Percentiles rank a stretch among this genome's conserved stretches.
Conservation (phyloP, 2,329 filamentous ascomycete species). For the Botrytis squamosa region DNA sequence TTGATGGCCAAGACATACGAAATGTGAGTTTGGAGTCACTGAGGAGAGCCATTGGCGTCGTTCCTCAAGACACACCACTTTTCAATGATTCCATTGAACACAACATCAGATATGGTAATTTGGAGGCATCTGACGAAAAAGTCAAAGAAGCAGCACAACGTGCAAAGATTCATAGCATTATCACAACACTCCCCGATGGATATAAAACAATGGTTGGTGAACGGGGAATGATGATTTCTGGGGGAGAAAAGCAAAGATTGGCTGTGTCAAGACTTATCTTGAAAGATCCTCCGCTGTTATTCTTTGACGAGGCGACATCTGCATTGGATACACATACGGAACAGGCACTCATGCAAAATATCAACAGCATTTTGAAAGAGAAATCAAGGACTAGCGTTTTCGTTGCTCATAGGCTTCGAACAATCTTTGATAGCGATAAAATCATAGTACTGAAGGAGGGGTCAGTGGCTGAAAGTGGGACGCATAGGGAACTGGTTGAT, state of each 20-base stretch:
- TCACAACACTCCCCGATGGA: slow-evolving; percentile 77
- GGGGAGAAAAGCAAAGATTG: slow-evolving; percentile 88
- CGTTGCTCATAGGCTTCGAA: slow-evolving; percentile 86
- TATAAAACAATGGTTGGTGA: slow-evolving; percentile 92
- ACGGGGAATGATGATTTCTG: slow-evolving; percentile 93
- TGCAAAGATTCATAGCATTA: slow-evolving; percentile 81
- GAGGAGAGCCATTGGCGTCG: slow-evolving; percentile 83
- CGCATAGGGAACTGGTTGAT: slow-evolving; percentile 80
- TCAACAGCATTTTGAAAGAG: slow-evolving; percentile 87
- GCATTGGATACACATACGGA: slow-evolving; percentile 93
- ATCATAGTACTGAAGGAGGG: slow-evolving; percentile 90
- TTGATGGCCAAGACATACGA: slow-evolving; percentile 91
- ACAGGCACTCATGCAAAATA: slow-evolving; percentile 84
- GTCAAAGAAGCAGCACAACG: slow-evolving; percentile 76
- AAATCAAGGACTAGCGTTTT: slow-evolving; percentile 91
- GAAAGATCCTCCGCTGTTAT: slow-evolving; percentile 85
- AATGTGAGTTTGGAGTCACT: slow-evolving; percentile 80
- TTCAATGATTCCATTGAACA: slow-evolving; percentile 97
- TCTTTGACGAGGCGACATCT: slow-evolving; percentile 94
- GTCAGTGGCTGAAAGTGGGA: slow-evolving; percentile 82
- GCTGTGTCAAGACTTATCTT: slow-evolving; percentile 80
- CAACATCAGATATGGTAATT: slow-evolving; percentile 89
- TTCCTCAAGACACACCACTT: slow-evolving; percentile 93
- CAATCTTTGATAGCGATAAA: slow-evolving; percentile 88
- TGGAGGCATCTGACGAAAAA: slow-evolving; percentile 70